Conservation (phyloP, 257 asterid genomes). For the Nicotiana undulata region DNA sequence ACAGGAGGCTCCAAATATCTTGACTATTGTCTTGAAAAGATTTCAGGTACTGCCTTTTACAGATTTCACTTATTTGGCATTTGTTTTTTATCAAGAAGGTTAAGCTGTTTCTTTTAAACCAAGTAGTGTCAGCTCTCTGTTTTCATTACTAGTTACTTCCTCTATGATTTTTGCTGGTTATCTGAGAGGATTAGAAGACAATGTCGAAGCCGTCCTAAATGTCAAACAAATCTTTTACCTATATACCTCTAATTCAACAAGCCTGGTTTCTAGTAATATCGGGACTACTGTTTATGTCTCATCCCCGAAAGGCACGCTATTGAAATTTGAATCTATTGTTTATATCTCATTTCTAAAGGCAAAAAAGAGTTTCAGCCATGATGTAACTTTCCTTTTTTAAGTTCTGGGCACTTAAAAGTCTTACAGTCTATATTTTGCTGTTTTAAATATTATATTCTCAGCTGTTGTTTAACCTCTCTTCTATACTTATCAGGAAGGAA, state of each 20-base stretch:
- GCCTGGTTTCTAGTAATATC: background rate
- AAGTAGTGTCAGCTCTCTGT: background rate
- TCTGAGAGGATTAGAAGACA: background rate
- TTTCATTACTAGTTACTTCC: background rate
- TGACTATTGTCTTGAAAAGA: conserved; percentile 84
- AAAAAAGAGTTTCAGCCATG: background rate
- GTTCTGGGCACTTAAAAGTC: background rate
- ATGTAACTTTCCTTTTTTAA: background rate
- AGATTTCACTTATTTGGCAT: background rate
- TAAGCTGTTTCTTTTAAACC: background rate
- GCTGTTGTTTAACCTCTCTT: conserved; percentile 5
- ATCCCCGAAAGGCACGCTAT: background rate
- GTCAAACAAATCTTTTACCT: background rate
- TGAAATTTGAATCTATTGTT: background rate
- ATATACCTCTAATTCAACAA: background rate
- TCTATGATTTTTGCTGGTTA: background rate
- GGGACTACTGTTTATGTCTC: background rate
- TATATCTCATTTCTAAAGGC: background rate
- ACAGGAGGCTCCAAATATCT: conserved; percentile 80
- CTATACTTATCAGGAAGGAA: conserved; percentile 55
- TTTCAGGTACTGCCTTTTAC: conserved; percentile 51
- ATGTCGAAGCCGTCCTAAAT: background rate
- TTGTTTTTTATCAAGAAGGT: background rate
- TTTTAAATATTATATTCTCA: background rate
- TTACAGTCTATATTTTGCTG: background rate